Evolutionary conservation across 2,329 filamentous ascomycete species (phyloP), one percentile per base, ranked within the genome.

Genomic region (Fusarium redolens): DNA sequence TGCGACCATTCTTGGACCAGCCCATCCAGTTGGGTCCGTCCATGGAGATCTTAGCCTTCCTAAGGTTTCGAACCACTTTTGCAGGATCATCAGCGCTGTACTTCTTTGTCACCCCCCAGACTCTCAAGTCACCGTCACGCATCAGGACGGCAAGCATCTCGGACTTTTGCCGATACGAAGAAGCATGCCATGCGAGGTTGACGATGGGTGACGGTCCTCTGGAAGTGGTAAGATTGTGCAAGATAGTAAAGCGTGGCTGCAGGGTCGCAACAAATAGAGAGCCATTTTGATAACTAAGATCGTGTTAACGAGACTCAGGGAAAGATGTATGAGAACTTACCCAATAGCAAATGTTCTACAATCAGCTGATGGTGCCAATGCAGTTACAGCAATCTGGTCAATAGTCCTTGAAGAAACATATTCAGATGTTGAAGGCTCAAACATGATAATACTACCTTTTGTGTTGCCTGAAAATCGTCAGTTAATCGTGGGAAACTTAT

Each of bases 1-100:
- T 95, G 74, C 95, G 92, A 44, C 96, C 96, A 84, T 97, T 98
- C 84, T 98, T 98, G 0, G 96, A 98, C 96, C 96, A 99, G n/a
- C 91, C 92, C 86, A 98, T 95, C 96, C 96, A 99, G 80, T 97
- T 97, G 40, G 93, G 92, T 3, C 94, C 94, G 3, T 90, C 84
- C 37, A 90, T 85, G 74, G 89, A 91, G 72, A 91, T 91, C 68
- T 97, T 94, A 11, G 91, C 91, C 76, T 93, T 89, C 81, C 94
- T 96, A 55, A 99, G 85, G 31, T 97, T 92, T 69, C 96, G 89
- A 65, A 98, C 97, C 10, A 97, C 92, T 78, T 95, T 96, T 38
- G 95, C 95, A n/a, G 92, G 88, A 74, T 97, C 93, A 51, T 88
- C 90, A 76, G 88, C 82, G 80, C 91, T 87, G 81, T 92, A 85